A percentile compares a stretch with the other conserved stretches of the same genome.
Conservation (phyloP, 176 grass and related monocot species). For the Carex kokanica region DNA sequence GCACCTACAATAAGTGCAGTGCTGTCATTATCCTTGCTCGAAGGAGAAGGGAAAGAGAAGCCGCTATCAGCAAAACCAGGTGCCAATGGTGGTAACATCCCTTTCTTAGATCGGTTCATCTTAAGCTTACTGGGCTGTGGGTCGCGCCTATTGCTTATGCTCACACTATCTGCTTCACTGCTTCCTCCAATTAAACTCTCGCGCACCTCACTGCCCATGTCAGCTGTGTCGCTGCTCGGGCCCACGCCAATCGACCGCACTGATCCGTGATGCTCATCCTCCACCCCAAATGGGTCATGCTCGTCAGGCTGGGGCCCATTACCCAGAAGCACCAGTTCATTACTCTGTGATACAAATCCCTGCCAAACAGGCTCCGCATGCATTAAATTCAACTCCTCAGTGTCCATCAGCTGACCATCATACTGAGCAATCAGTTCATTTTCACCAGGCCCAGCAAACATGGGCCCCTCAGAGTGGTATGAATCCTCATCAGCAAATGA, state of each 20-base stretch:
- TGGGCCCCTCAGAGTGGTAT: slow-evolving; percentile 70
- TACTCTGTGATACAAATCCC: slow-evolving; percentile 88
- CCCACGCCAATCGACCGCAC: slow-evolving; percentile 96
- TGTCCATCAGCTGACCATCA: slow-evolving; percentile 82
- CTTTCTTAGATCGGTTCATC: slow-evolving; percentile 42
- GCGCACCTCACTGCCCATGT: slow-evolving; percentile 92
- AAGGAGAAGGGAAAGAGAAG: slow-evolving; percentile 80
- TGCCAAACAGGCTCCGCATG: slow-evolving; percentile 92
- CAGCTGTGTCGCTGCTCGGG: slow-evolving; percentile 91
- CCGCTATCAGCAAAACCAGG: slow-evolving; percentile 39
- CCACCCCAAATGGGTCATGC: slow-evolving; percentile 76
- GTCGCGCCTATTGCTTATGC: slow-evolving; percentile 50
- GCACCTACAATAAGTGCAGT: not conserved
- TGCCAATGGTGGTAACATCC: slow-evolving; percentile 32
- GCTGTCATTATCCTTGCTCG: slow-evolving; percentile 38
- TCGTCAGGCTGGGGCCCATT: slow-evolving; percentile 66
- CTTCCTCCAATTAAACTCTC: slow-evolving; percentile 96
- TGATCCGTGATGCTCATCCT: slow-evolving; percentile 96
- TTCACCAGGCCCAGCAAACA: slow-evolving; percentile 34
- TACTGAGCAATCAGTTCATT: slow-evolving; percentile 82
- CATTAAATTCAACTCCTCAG: slow-evolving; percentile 96
- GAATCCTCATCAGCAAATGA: slow-evolving; percentile 94
- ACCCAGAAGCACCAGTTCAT: slow-evolving; percentile 72
- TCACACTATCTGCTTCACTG: slow-evolving; percentile 86
- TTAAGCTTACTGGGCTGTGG: slow-evolving; percentile 46